Percentiles rank a stretch among this genome's conserved stretches.
Conservation (phyloP, 2,329 filamentous ascomycete species). For the Metarhizium sp. region DNA sequence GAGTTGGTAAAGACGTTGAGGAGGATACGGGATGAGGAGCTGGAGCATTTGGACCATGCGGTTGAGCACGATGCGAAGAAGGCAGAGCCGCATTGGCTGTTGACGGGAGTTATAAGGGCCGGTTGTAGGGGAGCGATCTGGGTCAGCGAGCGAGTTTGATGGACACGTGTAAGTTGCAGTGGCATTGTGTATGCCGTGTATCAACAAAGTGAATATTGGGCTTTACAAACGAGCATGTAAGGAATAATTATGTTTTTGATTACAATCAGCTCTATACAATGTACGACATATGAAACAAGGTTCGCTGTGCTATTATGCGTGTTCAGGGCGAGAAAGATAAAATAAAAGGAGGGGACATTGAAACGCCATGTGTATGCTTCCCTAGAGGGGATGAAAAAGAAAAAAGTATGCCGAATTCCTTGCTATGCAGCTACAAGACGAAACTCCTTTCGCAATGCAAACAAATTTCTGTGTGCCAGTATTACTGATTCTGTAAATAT, state of each 20-base stretch:
- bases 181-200: background rate
- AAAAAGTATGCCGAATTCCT: background rate
- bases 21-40: constrained; percentile 84
- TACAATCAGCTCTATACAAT: constrained; percentile 3
- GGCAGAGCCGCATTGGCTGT: constrained; percentile 78
- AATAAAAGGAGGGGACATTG: background rate
- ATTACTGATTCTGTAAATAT: background rate
- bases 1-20: constrained; percentile 65
- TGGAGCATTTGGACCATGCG: constrained; percentile 93
- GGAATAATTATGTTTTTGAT: background rate
- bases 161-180: background rate
- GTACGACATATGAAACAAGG: background rate
- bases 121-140: constrained; percentile 90
- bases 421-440: background rate
- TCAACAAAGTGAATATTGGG: background rate
- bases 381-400: background rate
- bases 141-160: constrained; percentile 66
- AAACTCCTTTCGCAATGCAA: constrained; percentile 1
- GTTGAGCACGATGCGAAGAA: constrained; percentile 88
- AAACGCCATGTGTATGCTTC: constrained; percentile 1
- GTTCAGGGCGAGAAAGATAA: background rate
- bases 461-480: constrained; percentile 22
- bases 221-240: background rate
- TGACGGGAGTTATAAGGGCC: constrained; percentile 80
- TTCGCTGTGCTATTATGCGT: background rate